These are phyloP conservation scores for Rusavskia elegans DNA, from an alignment of 495 filamentous ascomycete genomes.

Conservation along the genomic window DNA sequence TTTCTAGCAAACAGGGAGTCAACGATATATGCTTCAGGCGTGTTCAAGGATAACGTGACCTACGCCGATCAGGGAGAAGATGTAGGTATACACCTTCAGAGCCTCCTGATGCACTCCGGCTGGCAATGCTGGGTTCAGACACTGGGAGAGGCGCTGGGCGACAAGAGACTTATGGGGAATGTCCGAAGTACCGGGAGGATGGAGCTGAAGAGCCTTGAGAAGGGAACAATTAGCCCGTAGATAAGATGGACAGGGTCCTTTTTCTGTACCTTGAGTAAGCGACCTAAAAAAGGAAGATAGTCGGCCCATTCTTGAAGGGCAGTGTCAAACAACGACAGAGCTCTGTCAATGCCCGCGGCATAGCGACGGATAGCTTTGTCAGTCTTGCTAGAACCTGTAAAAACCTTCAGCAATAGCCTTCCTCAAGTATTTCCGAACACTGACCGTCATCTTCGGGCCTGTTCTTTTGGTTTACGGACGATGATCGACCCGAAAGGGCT, in stretches of 20 bases:
- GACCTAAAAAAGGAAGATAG: constrained; percentile 91
- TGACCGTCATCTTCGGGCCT: constrained; percentile 29
- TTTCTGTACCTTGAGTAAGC: constrained; percentile 62
- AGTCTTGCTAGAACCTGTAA: constrained; percentile 30
- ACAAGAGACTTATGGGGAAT: constrained; percentile 76
- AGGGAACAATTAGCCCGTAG: constrained; percentile 4
- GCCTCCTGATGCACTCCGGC: constrained; percentile 98
- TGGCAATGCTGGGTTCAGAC: constrained; percentile 79
- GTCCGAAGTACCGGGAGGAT: constrained; percentile 49
- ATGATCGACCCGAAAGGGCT: constrained; percentile 60
- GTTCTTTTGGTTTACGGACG: constrained; percentile 35
- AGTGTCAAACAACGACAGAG: constrained; percentile 80
- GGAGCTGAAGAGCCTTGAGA: constrained; percentile 68
- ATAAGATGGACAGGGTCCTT: neutral
- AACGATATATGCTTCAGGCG: constrained; percentile 5
- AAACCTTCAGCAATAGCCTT: neutral
- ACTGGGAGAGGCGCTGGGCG: constrained; percentile 85
- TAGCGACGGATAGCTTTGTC: constrained; percentile 89
- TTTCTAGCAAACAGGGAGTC: constrained; percentile 18
- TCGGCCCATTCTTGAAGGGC: constrained; percentile 97
- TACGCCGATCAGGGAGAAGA: constrained; percentile 63
- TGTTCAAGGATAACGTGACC: constrained; percentile 2
- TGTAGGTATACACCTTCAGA: constrained; percentile 79
- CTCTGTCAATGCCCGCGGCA: constrained; percentile 73
- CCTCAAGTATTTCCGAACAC: neutral